These are phyloP conservation scores for Corchorus capsularis DNA, from an alignment of 345 rosid species.

Conservation along the genomic window DNA sequence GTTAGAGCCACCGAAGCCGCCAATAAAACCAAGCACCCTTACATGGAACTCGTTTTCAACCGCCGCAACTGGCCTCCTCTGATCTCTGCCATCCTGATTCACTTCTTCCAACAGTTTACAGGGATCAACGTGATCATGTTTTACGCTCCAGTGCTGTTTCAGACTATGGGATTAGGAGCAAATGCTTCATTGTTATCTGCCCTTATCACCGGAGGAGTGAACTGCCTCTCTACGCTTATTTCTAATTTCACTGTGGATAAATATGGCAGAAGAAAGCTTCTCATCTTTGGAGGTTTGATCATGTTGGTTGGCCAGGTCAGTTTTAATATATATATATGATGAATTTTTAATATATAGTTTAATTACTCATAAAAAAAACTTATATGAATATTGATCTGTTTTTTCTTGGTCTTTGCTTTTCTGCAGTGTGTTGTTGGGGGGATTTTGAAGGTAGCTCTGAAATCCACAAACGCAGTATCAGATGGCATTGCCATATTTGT, in stretches of 20 bases:
- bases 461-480: constrained; percentile 27
- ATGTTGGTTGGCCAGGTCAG: neutral
- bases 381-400: no score
- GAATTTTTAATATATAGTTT: no score
- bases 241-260: constrained; percentile 36
- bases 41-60: constrained; percentile 35
- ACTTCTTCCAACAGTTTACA: constrained; percentile 65
- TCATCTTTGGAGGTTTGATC: neutral
- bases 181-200: constrained; percentile 44
- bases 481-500: constrained; percentile 33
- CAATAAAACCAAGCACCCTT: constrained; percentile 41
- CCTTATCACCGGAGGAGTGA: constrained; percentile 39
- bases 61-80: constrained; percentile 47
- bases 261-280: constrained; percentile 31
- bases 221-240: constrained; percentile 28
- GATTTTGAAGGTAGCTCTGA: constrained; percentile 32
- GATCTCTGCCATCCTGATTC: constrained; percentile 44
- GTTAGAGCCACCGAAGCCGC: constrained; percentile 42
- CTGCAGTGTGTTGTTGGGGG: constrained; percentile 42
- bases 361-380: no score
- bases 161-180: constrained; percentile 47
- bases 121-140: constrained; percentile 55
- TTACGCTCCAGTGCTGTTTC: constrained; percentile 53
- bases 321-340: no score
- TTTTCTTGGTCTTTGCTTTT: neutral